Evolutionary conservation across 2,329 filamentous ascomycete genomes (phyloP), one percentile per base, ranked within the genome.

Genomic region (Alternaria metachromatica): DNA sequence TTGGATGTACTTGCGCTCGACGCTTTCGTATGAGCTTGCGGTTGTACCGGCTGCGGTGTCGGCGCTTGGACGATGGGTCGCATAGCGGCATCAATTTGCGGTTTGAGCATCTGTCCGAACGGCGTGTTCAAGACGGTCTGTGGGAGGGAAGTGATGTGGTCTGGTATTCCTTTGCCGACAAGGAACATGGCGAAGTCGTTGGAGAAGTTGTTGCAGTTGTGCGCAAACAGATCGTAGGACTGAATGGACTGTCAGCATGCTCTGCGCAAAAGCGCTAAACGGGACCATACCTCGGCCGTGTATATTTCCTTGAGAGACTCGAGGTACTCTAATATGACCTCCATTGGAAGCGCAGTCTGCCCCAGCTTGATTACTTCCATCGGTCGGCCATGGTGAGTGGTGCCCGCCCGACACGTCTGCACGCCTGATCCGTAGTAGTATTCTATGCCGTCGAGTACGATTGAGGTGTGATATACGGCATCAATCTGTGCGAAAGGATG

Each of bases 121-220:
- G 93, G 93, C 0, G 93, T 96, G 62, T 92, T 89, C 12, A 98
- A 85, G 9, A 98, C 94, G 1, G 90, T 91, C 73, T 94, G 87
- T 0, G 95, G 95, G 76, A 98, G 89, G 69, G 90, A 93, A 28
- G 88, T 87, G 69, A 99, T 98, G 72, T 97, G 90, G 1, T 90
- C 87, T 0, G 96, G 96, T 63, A 98, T 98, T 3, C 93, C 92
- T 71, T 90, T 92, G 21, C 96, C 95, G 1, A 97, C 84, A 0
- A 98, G 84, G 67, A 98, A 98, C 80, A 92, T 96, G 66, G 93
- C 85, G 69, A 98, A 90, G 65, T 97, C 94, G 75, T 98, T 95
- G 4, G 92, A 93, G 80, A 98, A 99, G 80, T 97, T 97, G 82
- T 98, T 99, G 84, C 95, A 98, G 78, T 99, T 99, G 80, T 97